Percentiles rank a stretch among this genome's conserved stretches.
These are phyloP conservation scores for Panaeolus papilionaceus DNA, from an alignment of 768 basidiomycete genomes.

Conservation along the genomic window DNA sequence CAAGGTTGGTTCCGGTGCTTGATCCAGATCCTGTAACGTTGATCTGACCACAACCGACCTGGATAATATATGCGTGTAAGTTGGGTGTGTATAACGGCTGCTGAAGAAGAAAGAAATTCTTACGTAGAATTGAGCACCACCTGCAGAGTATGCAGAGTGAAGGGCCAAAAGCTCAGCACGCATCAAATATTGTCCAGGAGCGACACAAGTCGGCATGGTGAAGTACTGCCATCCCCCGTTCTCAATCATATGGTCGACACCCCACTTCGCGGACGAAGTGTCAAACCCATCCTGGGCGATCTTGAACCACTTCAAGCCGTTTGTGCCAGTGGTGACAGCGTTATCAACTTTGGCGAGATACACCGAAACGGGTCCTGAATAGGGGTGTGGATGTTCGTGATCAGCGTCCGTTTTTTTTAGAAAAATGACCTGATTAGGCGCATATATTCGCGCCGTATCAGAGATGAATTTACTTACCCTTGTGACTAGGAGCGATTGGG, in stretches of 20 bases:
- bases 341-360: constrained; percentile 26
- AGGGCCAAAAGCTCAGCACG: constrained; percentile 22
- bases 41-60: constrained; percentile 24
- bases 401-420: background rate
- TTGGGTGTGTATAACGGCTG: background rate
- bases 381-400: background rate
- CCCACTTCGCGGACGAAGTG: constrained; percentile 18
- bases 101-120: constrained; percentile 45
- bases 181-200: constrained; percentile 24
- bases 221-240: constrained; percentile 24
- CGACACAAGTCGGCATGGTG: constrained; percentile 22
- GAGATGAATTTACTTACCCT: constrained; percentile 10
- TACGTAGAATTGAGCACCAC: constrained; percentile 79
- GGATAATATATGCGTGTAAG: background rate
- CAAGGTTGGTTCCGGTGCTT: constrained; percentile 31
- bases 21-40: constrained; percentile 21
- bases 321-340: constrained; percentile 19
- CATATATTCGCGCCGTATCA: background rate
- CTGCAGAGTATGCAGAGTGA: constrained; percentile 45
- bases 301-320: constrained; percentile 23
- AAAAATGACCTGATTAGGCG: background rate
- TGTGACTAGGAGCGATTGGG: constrained; percentile 24
- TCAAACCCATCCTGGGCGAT: constrained; percentile 22
- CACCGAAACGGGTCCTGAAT: constrained; percentile 21
- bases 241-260: constrained; percentile 24